A percentile compares a stretch with the other conserved stretches of the same genome.
Conservation (phyloP, 169 alveolate species). For the Cystoisospora suis region DNA sequence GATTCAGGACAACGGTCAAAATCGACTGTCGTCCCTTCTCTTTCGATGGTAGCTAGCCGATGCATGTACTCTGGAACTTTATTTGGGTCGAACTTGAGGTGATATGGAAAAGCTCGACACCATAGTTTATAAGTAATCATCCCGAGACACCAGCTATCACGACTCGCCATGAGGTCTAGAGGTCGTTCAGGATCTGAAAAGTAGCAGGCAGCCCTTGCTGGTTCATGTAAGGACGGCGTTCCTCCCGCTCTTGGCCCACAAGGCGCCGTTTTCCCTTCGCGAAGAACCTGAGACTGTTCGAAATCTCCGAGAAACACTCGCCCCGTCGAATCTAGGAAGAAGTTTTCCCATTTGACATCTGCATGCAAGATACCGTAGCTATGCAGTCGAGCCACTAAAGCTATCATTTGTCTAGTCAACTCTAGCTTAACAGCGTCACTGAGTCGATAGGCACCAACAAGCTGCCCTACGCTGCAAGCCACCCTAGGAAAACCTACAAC, state of each 20-base stretch:
- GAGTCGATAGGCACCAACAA: not conserved
- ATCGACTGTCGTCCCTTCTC: not conserved
- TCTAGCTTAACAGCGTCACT: not conserved
- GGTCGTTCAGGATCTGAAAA: not conserved
- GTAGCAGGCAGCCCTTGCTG: not conserved
- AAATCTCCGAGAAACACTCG: conserved; percentile 38
- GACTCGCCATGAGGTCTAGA: not conserved
- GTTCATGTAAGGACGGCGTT: not conserved
- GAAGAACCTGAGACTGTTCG: not conserved
- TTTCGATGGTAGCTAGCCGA: not conserved
- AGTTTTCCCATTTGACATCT: conserved; percentile 39
- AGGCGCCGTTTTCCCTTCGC: not conserved
- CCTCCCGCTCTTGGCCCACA: conserved; percentile 27
- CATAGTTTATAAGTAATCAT: not conserved
- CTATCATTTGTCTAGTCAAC: not conserved
- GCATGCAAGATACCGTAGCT: conserved; percentile 24
- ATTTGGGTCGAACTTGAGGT: not conserved
- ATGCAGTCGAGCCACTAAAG: conserved; percentile 17
- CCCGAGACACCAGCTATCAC: conserved; percentile 41
- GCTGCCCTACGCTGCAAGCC: conserved; percentile 20
- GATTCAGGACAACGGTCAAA: not conserved
- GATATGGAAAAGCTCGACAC: not conserved
- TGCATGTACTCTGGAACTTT: not conserved
- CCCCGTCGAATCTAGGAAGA: conserved; percentile 30
- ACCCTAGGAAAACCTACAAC: conserved; percentile 15